Base-by-base conservation (phyloP, 192 early-diverging fungal species). In the Spinellus fusiger region DNA sequence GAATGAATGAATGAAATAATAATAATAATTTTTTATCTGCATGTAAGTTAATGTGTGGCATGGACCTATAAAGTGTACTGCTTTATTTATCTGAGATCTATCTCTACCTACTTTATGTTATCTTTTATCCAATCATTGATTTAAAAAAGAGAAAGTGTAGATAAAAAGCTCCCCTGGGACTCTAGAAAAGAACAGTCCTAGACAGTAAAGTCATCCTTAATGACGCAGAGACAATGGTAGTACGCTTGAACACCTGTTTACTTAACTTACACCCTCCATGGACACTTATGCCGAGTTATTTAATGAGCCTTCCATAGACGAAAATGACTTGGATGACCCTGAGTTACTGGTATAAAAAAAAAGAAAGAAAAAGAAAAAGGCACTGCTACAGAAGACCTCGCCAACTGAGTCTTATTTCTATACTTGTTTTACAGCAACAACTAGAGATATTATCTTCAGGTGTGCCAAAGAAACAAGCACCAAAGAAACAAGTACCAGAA, bases 341-440 rank as follows among this genome's bases (percentile, higher is more conserved):
- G 81, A 80, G 9, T 59, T 83, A 9, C 46, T 83, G 62, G 81
- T 83, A 31, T 23, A 49, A 28, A 13, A 22, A 16, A 22, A 62
- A 46, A 37, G 52, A 5, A 37, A 37, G 13, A 9, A 37, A 37
- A 37, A 9, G 13, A 37, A 37, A 9, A 37, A 37, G 13, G 13
- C 13, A 5, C 5, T 9, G 35, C 13, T 18, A 44, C 18, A n/a
- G 13, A n/a, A 44, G 3, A 37, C 35, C 5, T 9, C 35, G 35
- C 5, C 13, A 37, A 68, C 62, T 37, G n/a, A n/a, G n/a, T n/a
- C n/a, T n/a, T n/a, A n/a, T n/a, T n/a, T n/a, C n/a, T n/a, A n/a
- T n/a, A n/a, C n/a, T n/a, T n/a, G n/a, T n/a, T n/a, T n/a, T 22
- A 10, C 69, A 84, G 81, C 68, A 66, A 15, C 75, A 84, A 65